Evolutionary conservation across 352 stramenopile genomes (phyloP).

Genomic region (Globisporangium middletonii): DNA sequence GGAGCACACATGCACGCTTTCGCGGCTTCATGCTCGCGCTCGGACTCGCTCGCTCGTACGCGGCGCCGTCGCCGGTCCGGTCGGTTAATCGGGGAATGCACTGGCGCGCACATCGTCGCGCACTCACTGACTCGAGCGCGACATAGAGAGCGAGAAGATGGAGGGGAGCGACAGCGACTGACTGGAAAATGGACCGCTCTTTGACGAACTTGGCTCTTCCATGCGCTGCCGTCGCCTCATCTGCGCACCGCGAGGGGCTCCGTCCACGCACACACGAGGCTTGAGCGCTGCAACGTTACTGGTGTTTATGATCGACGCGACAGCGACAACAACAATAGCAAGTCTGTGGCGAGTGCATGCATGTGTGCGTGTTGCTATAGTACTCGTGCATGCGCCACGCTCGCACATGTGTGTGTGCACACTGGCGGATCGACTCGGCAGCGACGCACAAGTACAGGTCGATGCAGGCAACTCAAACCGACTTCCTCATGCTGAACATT

Average conservation of each 20-base stretch:
- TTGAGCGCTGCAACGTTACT: too few relatives aligned
- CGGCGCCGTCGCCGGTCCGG: not conserved
- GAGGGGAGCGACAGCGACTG: not conserved
- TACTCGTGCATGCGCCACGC: too few relatives aligned
- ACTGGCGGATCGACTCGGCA: too few relatives aligned
- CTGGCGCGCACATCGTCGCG: not conserved
- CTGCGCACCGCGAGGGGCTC: not conserved
- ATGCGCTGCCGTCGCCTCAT: not conserved
- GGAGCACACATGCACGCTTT: not conserved
- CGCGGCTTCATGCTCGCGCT: not conserved
- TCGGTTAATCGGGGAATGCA: not conserved
- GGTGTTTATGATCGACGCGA: too few relatives aligned
- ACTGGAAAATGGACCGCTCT: constrained; percentile 1
- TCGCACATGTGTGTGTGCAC: too few relatives aligned
- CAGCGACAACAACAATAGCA: too few relatives aligned
- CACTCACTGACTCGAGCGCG: not conserved
- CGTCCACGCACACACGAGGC: too few relatives aligned
- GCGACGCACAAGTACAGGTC: too few relatives aligned
- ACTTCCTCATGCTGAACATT: too few relatives aligned
- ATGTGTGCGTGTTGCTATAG: too few relatives aligned
- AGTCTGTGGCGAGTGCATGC: too few relatives aligned
- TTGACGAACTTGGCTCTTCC: not conserved
- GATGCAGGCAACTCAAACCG: too few relatives aligned
- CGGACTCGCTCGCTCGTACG: not conserved
- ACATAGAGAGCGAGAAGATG: constrained; percentile 1